Conservation (phyloP, 805 yeast species). For the Candida boidinii region DNA sequence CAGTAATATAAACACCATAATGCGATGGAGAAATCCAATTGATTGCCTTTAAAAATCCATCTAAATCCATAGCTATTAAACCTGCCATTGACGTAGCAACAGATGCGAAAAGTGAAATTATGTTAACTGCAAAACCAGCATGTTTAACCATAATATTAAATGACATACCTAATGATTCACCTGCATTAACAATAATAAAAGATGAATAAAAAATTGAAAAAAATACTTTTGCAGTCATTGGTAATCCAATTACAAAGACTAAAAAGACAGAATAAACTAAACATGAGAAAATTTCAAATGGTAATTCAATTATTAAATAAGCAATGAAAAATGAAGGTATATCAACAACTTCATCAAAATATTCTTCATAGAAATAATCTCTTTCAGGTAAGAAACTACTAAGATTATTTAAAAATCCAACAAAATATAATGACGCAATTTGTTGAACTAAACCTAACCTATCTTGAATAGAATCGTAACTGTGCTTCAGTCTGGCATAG, state of each 20-base stretch:
- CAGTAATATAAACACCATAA: conserved; percentile 54
- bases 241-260: conserved; percentile 67
- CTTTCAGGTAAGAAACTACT: conserved; percentile 70
- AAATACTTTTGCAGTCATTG: conserved; percentile 56
- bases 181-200: conserved; percentile 54
- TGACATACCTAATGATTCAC: conserved; percentile 78
- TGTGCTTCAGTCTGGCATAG: conserved; percentile 49
- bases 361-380: conserved; percentile 70
- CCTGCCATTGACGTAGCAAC: conserved; percentile 83
- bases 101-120: conserved; percentile 57
- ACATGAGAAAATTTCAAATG: conserved; percentile 54
- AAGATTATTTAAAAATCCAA: conserved; percentile 73
- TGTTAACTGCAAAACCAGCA: conserved; percentile 73
- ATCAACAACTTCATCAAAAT: conserved; percentile 63
- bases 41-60: conserved; percentile 54
- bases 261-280: conserved; percentile 51
- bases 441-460: conserved; percentile 74
- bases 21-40: conserved; percentile 75
- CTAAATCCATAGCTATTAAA: conserved; percentile 71
- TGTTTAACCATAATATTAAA: conserved; percentile 67
- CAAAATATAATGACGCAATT: conserved; percentile 60
- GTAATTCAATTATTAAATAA: conserved; percentile 57
- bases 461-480: conserved; percentile 46
- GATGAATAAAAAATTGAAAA: conserved; percentile 53
- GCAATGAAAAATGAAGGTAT: conserved; percentile 52